Base-by-base conservation (phyloP, 768 basidiomycete species). In the Calocybe indica region DNA sequence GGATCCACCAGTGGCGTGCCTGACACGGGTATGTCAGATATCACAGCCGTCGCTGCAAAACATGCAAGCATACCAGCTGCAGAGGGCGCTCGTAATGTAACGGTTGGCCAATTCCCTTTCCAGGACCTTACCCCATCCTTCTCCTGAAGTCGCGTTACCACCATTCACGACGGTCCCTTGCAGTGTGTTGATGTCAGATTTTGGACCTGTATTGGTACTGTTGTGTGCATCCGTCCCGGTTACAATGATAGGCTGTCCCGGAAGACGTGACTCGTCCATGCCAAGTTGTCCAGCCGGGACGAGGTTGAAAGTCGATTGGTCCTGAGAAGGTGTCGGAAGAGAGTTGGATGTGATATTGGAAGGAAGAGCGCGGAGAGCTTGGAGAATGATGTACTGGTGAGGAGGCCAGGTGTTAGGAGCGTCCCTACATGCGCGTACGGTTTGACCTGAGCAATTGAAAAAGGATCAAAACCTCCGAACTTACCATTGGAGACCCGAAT, bases 401-500 rank as follows among this genome's bases (percentile, higher is more conserved):
- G 88, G 85, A 12, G 89, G 88, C 92, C 91, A 96, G 1, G 84
- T 64, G 57, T 92, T 92, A n/a, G 92, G 91, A 22, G 84, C 78
- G 58, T 90, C 88, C 87, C 84, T 86, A 43, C 10, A 22, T 22
- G 22, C 38, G 28, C 8, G 11, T 47, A 7, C 12, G 29, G 45
- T 33, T 40, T 6, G 38, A 37, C 11, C 5, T 31, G 15, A 5
- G 2, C 34, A 7, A 22, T 28, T 12, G 2, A 47, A 37, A 40
- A 15, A 5, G 22, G 14, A 40, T 35, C 9, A 29, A 14, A 6
- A 5, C 22, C 22, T 30, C 42, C 36, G 36, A 11, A 55, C 65
- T 35, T 49, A 83, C 90, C 92, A 95, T 68, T 95, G 89, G 52
- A 83, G 70, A 8, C 91, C 90, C 0, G 83, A 84, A 50, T 80